Evolutionary conservation across 306 rosid species (phyloP).

Genomic region (Citrullus colocynthis): DNA sequence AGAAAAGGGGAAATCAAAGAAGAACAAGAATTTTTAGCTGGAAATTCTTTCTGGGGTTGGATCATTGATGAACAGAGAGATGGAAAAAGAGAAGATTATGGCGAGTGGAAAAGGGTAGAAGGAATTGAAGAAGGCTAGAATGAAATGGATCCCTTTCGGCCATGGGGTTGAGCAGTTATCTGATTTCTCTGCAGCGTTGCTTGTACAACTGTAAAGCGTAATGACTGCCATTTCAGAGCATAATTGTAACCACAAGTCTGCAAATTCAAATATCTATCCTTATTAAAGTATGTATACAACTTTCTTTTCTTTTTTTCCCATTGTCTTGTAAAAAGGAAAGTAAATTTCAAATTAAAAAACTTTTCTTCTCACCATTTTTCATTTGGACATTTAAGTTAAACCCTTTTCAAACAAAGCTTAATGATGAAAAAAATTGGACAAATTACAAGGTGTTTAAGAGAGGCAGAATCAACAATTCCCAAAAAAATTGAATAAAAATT

Average conservation of each 20-base stretch:
- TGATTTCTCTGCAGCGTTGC: constrained; percentile 4
- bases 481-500: neutral
- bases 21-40: neutral
- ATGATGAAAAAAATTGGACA: neutral
- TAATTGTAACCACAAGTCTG: constrained; percentile 4
- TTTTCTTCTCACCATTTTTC: neutral
- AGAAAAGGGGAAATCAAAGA: constrained; percentile 11
- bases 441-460: neutral
- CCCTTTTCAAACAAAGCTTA: neutral
- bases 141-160: neutral
- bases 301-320: neutral
- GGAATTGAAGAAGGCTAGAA: neutral
- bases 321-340: neutral
- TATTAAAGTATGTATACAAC: neutral
- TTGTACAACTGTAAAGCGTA: constrained; percentile 10
- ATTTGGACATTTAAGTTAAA: neutral
- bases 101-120: neutral
- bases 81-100: neutral
- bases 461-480: neutral
- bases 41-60: neutral
- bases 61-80: neutral
- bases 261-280: constrained; percentile 1
- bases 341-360: neutral
- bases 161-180: neutral
- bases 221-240: constrained; percentile 11